Conservation (phyloP, 1,139 yeast genomes). For the Ogataea hybrid region DNA sequence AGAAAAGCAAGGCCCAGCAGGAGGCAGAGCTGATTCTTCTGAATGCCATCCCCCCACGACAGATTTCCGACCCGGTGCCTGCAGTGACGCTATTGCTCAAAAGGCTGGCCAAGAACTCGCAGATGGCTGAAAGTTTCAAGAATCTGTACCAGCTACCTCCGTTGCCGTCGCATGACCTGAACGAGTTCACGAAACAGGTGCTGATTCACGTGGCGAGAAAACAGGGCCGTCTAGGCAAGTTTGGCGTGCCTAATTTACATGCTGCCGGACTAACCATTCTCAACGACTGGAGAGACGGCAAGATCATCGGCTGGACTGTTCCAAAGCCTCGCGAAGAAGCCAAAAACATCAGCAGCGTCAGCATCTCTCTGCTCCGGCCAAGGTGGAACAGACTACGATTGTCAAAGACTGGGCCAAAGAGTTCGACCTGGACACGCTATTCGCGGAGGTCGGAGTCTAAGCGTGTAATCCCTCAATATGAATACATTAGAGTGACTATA, state of each 20-base stretch:
- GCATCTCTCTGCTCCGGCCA: constrained; percentile 33
- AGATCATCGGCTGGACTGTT: constrained; percentile 85
- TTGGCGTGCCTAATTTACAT: constrained; percentile 87
- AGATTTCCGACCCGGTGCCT: constrained; percentile 77
- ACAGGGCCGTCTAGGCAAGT: constrained; percentile 88
- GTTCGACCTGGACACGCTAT: constrained; percentile 84
- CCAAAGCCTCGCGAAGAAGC: constrained; percentile 48
- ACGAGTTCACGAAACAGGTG: constrained; percentile 76
- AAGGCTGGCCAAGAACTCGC: constrained; percentile 66
- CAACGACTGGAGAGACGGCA: constrained; percentile 97
- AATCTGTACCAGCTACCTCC: constrained; percentile 78
- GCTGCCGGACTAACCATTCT: constrained; percentile 82
- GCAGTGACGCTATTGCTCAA: constrained; percentile 78
- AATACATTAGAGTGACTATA: constrained; percentile 4
- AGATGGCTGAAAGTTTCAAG: constrained; percentile 75
- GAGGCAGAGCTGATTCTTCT: constrained; percentile 85
- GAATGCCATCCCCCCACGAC: constrained; percentile 89
- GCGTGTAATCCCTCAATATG: not conserved
- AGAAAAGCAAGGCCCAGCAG: constrained; percentile 56
- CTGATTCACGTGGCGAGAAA: constrained; percentile 91
- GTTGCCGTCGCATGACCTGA: constrained; percentile 57
- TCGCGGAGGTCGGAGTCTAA: constrained; percentile 36
- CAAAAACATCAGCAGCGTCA: constrained; percentile 28
- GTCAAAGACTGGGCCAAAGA: constrained; percentile 94
- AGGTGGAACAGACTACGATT: constrained; percentile 73